phyloP scores from a whole-genome alignment of 2,329 filamentous ascomycete species.

The Aspergillus ruber region DNA sequence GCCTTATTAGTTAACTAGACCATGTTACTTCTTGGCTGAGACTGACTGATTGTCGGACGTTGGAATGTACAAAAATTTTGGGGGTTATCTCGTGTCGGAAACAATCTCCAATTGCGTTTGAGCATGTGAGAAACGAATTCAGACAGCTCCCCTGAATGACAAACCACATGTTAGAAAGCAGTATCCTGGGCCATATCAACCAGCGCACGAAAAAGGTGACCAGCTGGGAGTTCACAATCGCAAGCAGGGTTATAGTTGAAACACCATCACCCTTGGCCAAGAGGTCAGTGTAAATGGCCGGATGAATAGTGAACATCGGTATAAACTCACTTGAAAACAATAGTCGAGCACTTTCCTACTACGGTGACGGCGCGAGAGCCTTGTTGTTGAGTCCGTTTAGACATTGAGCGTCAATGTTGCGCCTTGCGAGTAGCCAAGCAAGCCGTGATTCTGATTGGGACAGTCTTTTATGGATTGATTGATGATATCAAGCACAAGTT shows the following conservation, averaged over 20 bases:
- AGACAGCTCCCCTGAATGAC: neutral
- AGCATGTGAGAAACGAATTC: too few relatives aligned
- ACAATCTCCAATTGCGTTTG: too few relatives aligned
- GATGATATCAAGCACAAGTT: neutral
- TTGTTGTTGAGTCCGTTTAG: neutral
- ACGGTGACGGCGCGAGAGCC: neutral
- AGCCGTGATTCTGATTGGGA: neutral
- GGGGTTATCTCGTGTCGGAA: too few relatives aligned
- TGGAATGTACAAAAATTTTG: too few relatives aligned
- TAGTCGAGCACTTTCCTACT: neutral
- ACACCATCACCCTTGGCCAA: neutral
- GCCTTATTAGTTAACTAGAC: too few relatives aligned
- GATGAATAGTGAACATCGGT: neutral
- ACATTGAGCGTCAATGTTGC: neutral
- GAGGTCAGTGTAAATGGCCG: neutral
- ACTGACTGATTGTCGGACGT: too few relatives aligned
- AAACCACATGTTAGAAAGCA: neutral
- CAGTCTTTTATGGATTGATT: neutral
- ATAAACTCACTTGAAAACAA: neutral
- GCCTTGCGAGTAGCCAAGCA: neutral
- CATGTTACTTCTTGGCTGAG: too few relatives aligned
- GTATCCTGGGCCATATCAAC: neutral
- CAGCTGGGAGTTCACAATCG: neutral
- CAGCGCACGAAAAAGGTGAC: neutral
- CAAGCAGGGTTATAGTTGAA: neutral